These are phyloP conservation scores for Cladosporium sp. DNA, from an alignment of 2,329 filamentous ascomycete genomes.

Conservation along the genomic window DNA sequence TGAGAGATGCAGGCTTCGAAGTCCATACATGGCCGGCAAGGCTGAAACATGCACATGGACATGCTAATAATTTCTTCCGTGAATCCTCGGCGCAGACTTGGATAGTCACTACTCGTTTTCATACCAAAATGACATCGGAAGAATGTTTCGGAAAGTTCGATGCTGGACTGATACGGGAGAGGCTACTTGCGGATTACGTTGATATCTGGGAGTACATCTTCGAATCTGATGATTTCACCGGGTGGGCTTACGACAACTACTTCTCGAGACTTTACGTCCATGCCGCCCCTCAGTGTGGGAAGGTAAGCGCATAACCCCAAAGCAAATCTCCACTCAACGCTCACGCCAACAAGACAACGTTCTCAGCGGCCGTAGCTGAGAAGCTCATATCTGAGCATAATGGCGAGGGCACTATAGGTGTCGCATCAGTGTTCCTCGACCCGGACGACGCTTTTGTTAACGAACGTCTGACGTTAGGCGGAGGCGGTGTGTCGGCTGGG, in stretches of 20 bases:
- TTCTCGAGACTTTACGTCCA: neutral
- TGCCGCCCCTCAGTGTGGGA: neutral
- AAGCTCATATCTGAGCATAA: neutral
- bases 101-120: neutral
- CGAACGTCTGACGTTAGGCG: neutral
- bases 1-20: neutral
- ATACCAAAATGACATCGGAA: neutral
- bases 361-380: slow-evolving; percentile 1
- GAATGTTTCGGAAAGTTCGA: neutral
- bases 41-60: neutral
- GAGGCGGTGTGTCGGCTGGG: neutral
- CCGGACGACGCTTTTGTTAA: neutral
- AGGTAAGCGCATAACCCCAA: neutral
- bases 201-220: neutral
- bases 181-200: neutral
- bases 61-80: neutral
- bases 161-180: neutral
- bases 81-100: neutral
- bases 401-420: neutral
- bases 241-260: neutral
- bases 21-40: neutral
- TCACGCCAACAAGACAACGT: neutral
- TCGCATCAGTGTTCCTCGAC: neutral
- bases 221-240: neutral
- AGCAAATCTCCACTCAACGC: neutral